Evolutionary conservation across 2,329 filamentous ascomycete species (phyloP).

Genomic region (Arthrobotrys megalospora): DNA sequence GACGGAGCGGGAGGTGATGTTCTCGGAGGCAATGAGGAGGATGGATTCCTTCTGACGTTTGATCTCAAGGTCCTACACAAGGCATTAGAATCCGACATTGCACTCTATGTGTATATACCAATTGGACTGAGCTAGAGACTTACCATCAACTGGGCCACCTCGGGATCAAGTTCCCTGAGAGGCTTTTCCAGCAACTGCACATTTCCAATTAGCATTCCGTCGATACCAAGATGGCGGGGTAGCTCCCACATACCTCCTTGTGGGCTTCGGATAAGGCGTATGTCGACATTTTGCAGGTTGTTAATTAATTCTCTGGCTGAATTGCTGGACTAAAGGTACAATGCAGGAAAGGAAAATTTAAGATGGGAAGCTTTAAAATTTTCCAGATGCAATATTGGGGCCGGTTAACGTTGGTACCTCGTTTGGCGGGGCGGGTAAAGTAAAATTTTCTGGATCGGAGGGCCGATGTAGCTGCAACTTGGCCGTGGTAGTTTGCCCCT

Average conservation of each 20-base stretch:
- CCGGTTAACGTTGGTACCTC: slow-evolving; percentile 5
- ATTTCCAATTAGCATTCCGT: slow-evolving; percentile 66
- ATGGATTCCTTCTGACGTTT: slow-evolving; percentile 98
- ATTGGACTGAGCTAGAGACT: slow-evolving; percentile 65
- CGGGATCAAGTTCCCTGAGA: slow-evolving; percentile 89
- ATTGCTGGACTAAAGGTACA: neutral
- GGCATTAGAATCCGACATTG: slow-evolving; percentile 24
- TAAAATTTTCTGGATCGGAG: slow-evolving; percentile 58
- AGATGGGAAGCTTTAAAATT: slow-evolving; percentile 24
- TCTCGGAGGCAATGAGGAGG: slow-evolving; percentile 98
- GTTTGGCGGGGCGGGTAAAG: slow-evolving; percentile 57
- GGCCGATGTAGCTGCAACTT: slow-evolving; percentile 54
- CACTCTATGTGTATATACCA: neutral
- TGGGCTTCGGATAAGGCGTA: slow-evolving; percentile 73
- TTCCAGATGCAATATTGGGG: neutral
- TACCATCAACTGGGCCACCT: slow-evolving; percentile 98
- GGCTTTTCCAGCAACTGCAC: slow-evolving; percentile 93
- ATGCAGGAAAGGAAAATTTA: slow-evolving; percentile 1
- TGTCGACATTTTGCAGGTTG: slow-evolving; percentile 66
- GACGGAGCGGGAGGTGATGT: slow-evolving; percentile 97
- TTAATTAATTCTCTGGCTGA: slow-evolving; percentile 21
- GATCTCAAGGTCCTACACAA: slow-evolving; percentile 83
- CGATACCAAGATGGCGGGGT: slow-evolving; percentile 8
- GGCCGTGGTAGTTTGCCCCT: slow-evolving; percentile 21
- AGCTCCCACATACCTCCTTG: slow-evolving; percentile 70